phyloP scores from a whole-genome alignment of 495 filamentous ascomycete genomes.

The Penicillium verhagenii region DNA sequence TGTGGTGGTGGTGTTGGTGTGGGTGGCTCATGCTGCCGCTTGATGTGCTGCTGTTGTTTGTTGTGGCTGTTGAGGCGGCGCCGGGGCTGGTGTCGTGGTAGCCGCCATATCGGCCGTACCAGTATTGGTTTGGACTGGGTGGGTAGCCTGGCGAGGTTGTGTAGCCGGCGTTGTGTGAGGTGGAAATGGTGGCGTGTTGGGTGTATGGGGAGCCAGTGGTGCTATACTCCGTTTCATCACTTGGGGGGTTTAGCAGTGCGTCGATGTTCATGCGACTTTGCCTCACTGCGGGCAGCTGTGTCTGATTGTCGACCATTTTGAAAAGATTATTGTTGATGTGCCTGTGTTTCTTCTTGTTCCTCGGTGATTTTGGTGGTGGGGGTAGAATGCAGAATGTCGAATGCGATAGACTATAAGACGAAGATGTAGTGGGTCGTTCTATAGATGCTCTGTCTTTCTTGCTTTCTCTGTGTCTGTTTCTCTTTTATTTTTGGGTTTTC shows the following conservation, averaged over 20 bases:
- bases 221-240: constrained; percentile 15
- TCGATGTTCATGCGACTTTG: constrained; percentile 44
- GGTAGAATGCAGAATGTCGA: not conserved
- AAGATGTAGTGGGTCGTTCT: not conserved
- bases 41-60: constrained; percentile 15
- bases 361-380: not conserved
- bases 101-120: constrained; percentile 23
- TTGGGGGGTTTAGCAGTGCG: constrained; percentile 35
- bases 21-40: constrained; percentile 12
- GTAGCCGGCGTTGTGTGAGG: constrained; percentile 15
- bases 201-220: constrained; percentile 25
- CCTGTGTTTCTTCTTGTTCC: not conserved
- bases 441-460: too few relatives aligned
- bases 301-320: constrained; percentile 10
- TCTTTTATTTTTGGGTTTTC: not conserved
- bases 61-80: constrained; percentile 19
- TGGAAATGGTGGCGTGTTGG: constrained; percentile 17
- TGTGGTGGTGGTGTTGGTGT: constrained; percentile 18
- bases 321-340: not conserved
- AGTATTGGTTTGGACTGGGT: constrained; percentile 31
- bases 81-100: constrained; percentile 27
- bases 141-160: constrained; percentile 29
- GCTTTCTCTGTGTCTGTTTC: too few relatives aligned
- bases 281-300: constrained; percentile 14
- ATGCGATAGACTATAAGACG: not conserved